phyloP scores from a whole-genome alignment of 331 rosid species.

The Prunus yedoensis region DNA sequence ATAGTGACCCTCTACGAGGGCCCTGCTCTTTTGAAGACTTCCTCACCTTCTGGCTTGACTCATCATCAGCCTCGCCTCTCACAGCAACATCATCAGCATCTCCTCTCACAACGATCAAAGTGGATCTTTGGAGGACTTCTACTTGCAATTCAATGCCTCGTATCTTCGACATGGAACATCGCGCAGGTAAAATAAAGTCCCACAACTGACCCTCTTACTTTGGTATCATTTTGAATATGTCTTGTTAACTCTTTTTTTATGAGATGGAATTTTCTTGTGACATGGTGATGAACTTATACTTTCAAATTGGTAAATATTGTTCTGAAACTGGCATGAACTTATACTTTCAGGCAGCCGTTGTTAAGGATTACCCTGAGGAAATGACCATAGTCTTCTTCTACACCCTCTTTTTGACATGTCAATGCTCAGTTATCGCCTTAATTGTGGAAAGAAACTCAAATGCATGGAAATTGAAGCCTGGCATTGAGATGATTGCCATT shows the following conservation, averaged over 20 bases:
- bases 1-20: slow-evolving; percentile 42
- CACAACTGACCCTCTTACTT: neutral
- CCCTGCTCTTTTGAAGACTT: slow-evolving; percentile 13
- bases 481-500: slow-evolving; percentile 29
- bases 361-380: slow-evolving; percentile 31
- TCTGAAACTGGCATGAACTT: slow-evolving; percentile 1
- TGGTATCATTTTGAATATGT: neutral
- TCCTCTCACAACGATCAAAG: neutral
- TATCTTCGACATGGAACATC: slow-evolving; percentile 34
- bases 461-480: slow-evolving; percentile 31
- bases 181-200: slow-evolving; percentile 26
- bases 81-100: neutral
- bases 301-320: neutral
- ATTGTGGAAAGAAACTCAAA: slow-evolving; percentile 21
- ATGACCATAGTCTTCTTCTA: slow-evolving; percentile 27
- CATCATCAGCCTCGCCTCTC: neutral
- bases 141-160: slow-evolving; percentile 18
- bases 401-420: slow-evolving; percentile 27
- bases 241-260: neutral
- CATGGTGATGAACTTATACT: too few species aligned
- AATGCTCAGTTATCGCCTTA: slow-evolving; percentile 18
- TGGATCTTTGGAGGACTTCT: slow-evolving; percentile 41
- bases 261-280: neutral
- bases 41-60: neutral
- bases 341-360: slow-evolving; percentile 25